These are phyloP conservation scores for Solanum medicagineum DNA, from an alignment of 257 asterid genomes.

Conservation along the genomic window DNA sequence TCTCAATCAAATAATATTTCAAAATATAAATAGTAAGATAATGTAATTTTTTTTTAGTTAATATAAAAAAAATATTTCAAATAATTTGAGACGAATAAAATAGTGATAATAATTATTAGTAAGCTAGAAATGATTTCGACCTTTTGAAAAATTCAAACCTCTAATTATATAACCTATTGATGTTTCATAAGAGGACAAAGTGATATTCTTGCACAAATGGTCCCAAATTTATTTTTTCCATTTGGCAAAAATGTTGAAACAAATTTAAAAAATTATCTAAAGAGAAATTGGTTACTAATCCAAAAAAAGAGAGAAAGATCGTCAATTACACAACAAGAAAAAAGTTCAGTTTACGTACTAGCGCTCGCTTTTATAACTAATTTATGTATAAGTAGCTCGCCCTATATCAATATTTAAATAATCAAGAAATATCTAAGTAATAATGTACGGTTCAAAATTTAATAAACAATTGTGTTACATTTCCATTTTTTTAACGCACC, in stretches of 20 bases:
- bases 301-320: neutral
- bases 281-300: neutral
- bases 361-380: too few species aligned
- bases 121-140: neutral
- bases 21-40: neutral
- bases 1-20: neutral
- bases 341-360: neutral
- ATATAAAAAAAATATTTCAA: neutral
- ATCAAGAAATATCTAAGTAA: neutral
- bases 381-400: neutral
- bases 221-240: neutral
- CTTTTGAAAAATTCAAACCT: neutral
- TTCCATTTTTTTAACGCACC: neutral
- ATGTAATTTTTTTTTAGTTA: neutral
- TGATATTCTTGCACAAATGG: neutral
- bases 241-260: neutral
- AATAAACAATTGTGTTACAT: neutral
- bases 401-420: neutral
- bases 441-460: neutral
- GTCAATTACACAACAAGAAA: neutral
- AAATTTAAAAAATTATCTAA: neutral
- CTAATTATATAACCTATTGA: neutral
- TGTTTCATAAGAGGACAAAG: neutral
- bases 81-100: neutral
- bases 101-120: neutral